Evolutionary conservation across 805 yeast species (phyloP), one percentile per base, ranked within the genome.

Genomic region (Kodamaea kaohsiungensis): DNA sequence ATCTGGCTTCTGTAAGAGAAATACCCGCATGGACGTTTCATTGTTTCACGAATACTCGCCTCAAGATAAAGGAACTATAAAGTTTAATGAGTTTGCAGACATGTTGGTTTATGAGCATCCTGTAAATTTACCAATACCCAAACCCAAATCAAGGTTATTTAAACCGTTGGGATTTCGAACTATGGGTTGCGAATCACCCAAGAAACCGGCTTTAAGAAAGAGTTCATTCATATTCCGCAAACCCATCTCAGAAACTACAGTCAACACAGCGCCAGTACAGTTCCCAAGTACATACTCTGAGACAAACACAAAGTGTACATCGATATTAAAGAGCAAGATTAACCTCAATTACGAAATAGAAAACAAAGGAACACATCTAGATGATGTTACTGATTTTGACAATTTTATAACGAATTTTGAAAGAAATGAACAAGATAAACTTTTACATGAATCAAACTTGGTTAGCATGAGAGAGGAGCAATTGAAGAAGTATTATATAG

Each of bases 271-370:
- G 2, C 35, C 47, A 19, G 47, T 5, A 9, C 37, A 25, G 33
- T 12, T 13, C 13, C 15, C 35, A 13, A n/a, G 15, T 10, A 16
- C 6, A 25, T 19, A n/a, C 38, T 30, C 35, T 30, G 35, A 30
- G 35, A 25, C 38, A 3, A 22, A 22, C 25, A 13, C 33, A 38
- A 46, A 46, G 39, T 13, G 38, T 13, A 10, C 50, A 17, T 66
- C 75, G 8, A 70, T 70, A 17, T 56, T 70, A 33, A 69, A 67
- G 51, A 66, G 58, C 46, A 64, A 61, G 52, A 48, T 56, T 2
- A 70, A 70, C 40, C 38, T 45, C 8, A 70, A 70, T 48, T 67
- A 52, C 46, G 63, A 60, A 13, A 39, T 51, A 18, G 75, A 70
- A 48, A 47, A 15, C 15, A 10, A 19, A 2, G 46, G 50, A 25